Conservation (phyloP, 148 eudicot genomes). For the Diospyros kaki region DNA sequence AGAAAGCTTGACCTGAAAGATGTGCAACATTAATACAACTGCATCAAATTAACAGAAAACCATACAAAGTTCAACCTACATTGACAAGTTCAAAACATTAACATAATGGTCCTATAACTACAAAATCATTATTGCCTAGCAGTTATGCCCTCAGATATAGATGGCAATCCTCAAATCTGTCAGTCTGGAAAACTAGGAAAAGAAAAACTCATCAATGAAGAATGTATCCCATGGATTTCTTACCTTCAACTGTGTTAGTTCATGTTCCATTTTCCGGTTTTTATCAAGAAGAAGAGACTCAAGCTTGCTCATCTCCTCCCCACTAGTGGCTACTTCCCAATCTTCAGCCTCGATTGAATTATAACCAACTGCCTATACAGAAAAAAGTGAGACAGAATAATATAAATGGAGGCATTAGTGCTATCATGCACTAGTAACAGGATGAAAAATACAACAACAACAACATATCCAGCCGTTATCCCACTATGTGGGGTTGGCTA, state of each 20-base stretch:
- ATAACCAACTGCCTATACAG: conserved; percentile 91
- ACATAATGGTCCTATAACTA: not conserved
- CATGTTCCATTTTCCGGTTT: conserved; percentile 98
- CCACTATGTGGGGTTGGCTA: too few species aligned
- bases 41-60: not conserved
- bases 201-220: not conserved
- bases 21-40: not conserved
- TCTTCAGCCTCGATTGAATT: conserved; percentile 99
- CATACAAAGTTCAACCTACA: not conserved
- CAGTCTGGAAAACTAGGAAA: not conserved
- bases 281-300: conserved; percentile 96
- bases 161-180: not conserved
- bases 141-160: not conserved
- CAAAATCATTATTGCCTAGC: not conserved
- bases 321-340: conserved; percentile 98
- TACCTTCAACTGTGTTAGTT: conserved; percentile 92
- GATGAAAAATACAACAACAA: too few species aligned
- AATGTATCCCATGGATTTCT: conserved; percentile 3
- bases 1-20: conserved; percentile 75
- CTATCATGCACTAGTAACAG: not conserved
- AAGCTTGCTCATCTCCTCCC: conserved; percentile 98
- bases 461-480: too few species aligned
- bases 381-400: conserved; percentile 9
- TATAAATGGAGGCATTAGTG: not conserved
- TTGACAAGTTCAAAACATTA: not conserved